Percentiles rank a stretch among this genome's conserved stretches.
Conservation (phyloP, 2,329 filamentous ascomycete genomes). For the Blastomyces parvus region DNA sequence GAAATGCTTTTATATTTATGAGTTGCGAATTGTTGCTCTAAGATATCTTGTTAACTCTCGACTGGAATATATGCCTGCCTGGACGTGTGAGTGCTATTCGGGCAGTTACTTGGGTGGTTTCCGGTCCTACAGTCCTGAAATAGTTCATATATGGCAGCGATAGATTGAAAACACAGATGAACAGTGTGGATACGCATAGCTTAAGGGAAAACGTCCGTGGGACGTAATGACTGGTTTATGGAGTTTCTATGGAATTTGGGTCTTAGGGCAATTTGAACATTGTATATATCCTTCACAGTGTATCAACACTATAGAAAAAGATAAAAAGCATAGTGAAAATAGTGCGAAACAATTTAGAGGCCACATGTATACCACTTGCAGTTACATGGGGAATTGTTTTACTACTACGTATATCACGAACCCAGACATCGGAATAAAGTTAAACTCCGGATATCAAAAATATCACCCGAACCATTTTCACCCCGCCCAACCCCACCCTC, state of each 20-base stretch:
- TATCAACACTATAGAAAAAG: background rate
- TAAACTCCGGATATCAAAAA: background rate
- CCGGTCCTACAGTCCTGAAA: background rate
- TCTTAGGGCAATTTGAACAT: background rate
- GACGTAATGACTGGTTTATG: background rate
- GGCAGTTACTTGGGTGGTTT: background rate
- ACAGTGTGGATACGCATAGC: background rate
- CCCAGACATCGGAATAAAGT: background rate
- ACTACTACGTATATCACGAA: no score
- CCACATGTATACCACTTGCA: background rate
- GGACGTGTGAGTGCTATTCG: background rate
- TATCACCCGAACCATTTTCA: background rate
- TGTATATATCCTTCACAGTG: background rate
- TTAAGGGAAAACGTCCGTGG: background rate
- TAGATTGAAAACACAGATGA: background rate
- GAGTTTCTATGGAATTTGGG: background rate
- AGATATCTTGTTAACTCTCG: background rate
- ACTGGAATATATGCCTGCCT: background rate
- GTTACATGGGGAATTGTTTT: background rate
- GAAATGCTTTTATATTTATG: background rate
- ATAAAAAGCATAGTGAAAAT: background rate
- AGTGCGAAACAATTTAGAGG: background rate
- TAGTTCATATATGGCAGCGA: background rate
- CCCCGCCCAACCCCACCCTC: background rate
- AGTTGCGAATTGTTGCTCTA: background rate